Percentiles rank a stretch among this genome's conserved stretches.
These are phyloP conservation scores for Thinopyrum elongatum DNA, from an alignment of 176 grass and related monocot genomes.

Conservation along the genomic window DNA sequence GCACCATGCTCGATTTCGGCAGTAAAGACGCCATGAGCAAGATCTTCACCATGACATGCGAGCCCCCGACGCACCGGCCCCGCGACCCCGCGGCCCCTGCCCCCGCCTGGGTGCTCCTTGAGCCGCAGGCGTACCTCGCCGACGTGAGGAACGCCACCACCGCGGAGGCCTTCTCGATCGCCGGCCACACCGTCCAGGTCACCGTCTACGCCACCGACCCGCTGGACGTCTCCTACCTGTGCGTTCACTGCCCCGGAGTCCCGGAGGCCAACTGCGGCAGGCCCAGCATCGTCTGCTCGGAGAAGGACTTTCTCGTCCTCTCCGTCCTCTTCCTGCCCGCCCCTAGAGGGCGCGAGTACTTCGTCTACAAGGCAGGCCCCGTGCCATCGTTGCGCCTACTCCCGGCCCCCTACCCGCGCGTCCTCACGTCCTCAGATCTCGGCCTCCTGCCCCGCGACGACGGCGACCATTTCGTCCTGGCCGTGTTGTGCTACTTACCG, in stretches of 20 bases:
- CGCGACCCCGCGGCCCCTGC: no score
- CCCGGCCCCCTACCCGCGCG: background rate
- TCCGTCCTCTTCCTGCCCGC: background rate
- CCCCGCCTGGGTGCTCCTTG: background rate
- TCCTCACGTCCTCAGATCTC: background rate
- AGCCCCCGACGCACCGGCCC: background rate
- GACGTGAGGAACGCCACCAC: background rate
- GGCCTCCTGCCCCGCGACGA: background rate
- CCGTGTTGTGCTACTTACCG: background rate
- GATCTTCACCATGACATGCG: background rate
- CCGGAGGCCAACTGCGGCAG: background rate
- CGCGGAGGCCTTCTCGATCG: background rate
- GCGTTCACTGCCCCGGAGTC: background rate
- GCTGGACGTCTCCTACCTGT: background rate
- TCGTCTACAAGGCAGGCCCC: conserved; percentile 17
- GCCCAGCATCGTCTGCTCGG: background rate
- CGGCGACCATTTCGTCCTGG: background rate
- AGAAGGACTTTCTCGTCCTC: background rate
- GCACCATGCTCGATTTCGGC: background rate
- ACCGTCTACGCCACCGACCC: background rate
- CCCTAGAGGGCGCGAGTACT: background rate
- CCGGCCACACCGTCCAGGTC: background rate
- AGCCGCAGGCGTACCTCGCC: background rate
- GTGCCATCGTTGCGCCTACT: background rate
- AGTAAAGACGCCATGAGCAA: background rate